Percentiles rank a stretch among this genome's conserved stretches.
Evolutionary conservation across 2,329 filamentous ascomycete genomes (phyloP).

Genomic region (Fusarium dlaminii): DNA sequence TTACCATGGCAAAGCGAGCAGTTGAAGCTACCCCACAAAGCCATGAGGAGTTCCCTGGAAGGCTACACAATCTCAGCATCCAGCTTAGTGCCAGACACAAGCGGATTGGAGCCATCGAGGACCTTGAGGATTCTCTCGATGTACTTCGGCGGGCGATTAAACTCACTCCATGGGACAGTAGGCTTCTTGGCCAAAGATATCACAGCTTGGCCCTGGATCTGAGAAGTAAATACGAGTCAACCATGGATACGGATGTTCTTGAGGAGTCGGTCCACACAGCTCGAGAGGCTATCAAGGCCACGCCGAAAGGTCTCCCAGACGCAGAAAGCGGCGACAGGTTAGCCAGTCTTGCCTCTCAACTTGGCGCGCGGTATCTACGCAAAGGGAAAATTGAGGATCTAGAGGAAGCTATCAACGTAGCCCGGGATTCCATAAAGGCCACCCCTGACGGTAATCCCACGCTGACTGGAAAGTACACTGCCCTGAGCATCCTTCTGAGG

Average conservation of each 20-base stretch:
- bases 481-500: neutral
- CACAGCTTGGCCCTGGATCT: neutral
- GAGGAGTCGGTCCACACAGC: neutral
- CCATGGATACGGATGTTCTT: fast-evolving
- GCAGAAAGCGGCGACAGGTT: neutral
- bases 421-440: neutral
- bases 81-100: too few relatives aligned
- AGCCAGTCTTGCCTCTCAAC: neutral
- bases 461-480: neutral
- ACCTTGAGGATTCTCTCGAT: too few relatives aligned
- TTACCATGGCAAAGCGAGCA: too few relatives aligned
- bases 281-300: neutral
- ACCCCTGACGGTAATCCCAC: neutral
- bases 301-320: fast-evolving
- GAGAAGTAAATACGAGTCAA: neutral
- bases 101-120: too few relatives aligned
- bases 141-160: too few relatives aligned
- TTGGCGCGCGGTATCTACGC: neutral
- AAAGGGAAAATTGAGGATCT: neutral
- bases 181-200: neutral
- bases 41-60: too few relatives aligned
- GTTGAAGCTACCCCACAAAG: too few relatives aligned
- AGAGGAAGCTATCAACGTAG: neutral
- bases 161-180: too few relatives aligned
- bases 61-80: too few relatives aligned